phyloP scores from a whole-genome alignment of 768 basidiomycete genomes.

The Tricholoma furcatifolium region DNA sequence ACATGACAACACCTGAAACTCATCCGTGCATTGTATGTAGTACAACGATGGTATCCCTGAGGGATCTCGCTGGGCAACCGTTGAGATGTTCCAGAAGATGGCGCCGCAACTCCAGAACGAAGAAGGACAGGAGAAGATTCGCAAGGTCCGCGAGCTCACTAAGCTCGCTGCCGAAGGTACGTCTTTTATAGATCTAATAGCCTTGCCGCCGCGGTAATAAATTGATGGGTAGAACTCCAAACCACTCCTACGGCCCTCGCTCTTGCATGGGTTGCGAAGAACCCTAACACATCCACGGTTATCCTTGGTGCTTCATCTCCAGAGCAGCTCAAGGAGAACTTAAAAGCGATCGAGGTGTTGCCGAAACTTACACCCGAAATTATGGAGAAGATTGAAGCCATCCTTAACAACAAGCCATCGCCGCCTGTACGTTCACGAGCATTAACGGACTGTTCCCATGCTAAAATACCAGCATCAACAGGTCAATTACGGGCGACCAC shows the following conservation, averaged over 20 bases:
- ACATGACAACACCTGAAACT: neutral
- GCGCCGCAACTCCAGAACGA: slow-evolving; percentile 50
- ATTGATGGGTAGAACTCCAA: slow-evolving; percentile 28
- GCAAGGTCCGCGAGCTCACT: slow-evolving; percentile 68
- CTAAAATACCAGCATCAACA: too few relatives aligned
- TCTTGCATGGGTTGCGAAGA: slow-evolving; percentile 74
- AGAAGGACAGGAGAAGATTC: slow-evolving; percentile 66
- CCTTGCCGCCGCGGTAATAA: neutral
- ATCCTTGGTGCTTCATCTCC: slow-evolving; percentile 68
- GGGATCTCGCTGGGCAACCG: slow-evolving; percentile 66
- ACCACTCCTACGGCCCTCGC: slow-evolving; percentile 61
- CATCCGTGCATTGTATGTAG: slow-evolving; percentile 23
- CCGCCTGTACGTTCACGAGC: slow-evolving; percentile 26
- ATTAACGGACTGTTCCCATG: too few relatives aligned
- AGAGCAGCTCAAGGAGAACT: slow-evolving; percentile 45
- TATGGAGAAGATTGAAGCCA: slow-evolving; percentile 57
- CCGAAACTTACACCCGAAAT: slow-evolving; percentile 63
- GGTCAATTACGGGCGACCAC: slow-evolving; percentile 4
- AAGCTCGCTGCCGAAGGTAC: slow-evolving; percentile 57
- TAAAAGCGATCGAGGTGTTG: slow-evolving; percentile 48
- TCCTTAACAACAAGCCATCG: slow-evolving; percentile 48
- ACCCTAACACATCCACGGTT: slow-evolving; percentile 68
- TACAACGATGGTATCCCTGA: slow-evolving; percentile 77
- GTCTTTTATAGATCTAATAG: neutral
- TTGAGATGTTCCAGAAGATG: slow-evolving; percentile 46